Evolutionary conservation across 2,329 filamentous ascomycete genomes (phyloP).

Genomic region (Dothistroma pini): DNA sequence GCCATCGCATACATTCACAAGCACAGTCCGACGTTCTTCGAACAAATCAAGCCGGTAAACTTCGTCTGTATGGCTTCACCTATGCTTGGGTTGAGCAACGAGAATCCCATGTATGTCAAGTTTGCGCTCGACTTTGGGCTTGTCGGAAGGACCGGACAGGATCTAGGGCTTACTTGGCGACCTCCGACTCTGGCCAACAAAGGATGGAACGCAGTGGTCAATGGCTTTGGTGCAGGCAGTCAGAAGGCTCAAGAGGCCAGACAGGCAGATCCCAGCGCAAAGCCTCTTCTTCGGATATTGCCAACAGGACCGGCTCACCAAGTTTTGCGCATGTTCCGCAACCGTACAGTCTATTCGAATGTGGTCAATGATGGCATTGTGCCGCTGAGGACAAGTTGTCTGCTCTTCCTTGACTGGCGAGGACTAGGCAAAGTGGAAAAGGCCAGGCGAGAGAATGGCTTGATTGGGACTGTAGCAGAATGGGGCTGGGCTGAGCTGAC

Average conservation of each 20-base stretch:
- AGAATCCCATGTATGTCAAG: constrained; percentile 95
- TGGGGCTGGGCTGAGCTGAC: constrained; percentile 96
- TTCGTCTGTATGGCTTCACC: constrained; percentile 86
- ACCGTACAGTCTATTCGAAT: constrained; percentile 91
- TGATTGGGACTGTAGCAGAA: constrained; percentile 87
- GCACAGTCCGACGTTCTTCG: constrained; percentile 87
- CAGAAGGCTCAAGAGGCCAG: constrained; percentile 46
- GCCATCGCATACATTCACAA: constrained; percentile 96
- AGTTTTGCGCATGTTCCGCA: constrained; percentile 81
- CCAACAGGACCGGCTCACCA: constrained; percentile 88
- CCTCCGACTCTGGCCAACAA: constrained; percentile 79
- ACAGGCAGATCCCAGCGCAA: constrained; percentile 70
- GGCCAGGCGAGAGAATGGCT: constrained; percentile 81
- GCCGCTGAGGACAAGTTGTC: constrained; percentile 85
- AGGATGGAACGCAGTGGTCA: constrained; percentile 84
- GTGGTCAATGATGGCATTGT: constrained; percentile 98
- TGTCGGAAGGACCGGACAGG: constrained; percentile 92
- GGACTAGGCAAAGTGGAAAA: constrained; percentile 92
- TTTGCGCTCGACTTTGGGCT: constrained; percentile 95
- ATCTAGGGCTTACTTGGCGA: constrained; percentile 91
- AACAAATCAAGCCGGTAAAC: constrained; percentile 79
- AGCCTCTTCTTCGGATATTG: constrained; percentile 81
- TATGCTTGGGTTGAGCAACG: constrained; percentile 88
- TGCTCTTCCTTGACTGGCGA: constrained; percentile 97
- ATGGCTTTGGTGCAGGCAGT: constrained; percentile 65